phyloP scores from a whole-genome alignment of 768 basidiomycete genomes.

The Leccinum incarnatum region DNA sequence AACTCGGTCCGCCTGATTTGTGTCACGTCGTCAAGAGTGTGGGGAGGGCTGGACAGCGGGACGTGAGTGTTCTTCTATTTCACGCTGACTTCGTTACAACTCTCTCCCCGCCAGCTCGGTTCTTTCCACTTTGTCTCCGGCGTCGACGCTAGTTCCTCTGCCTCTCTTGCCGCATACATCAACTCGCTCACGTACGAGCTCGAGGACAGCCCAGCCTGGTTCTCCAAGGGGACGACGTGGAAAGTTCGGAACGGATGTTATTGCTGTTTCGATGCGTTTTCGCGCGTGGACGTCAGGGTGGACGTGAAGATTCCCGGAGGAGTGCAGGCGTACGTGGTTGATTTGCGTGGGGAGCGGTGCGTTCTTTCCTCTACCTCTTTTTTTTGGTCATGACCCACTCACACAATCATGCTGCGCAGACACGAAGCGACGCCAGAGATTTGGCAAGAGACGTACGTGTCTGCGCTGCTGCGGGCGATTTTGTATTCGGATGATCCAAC shows the following conservation, averaged over 20 bases:
- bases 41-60: constrained; percentile 78
- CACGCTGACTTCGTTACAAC: background rate
- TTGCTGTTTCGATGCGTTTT: constrained; percentile 98
- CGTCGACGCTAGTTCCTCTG: constrained; percentile 98
- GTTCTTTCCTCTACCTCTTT: constrained; percentile 24
- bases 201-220: constrained; percentile 91
- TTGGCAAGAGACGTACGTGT: constrained; percentile 98
- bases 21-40: constrained; percentile 94
- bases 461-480: constrained; percentile 86
- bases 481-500: constrained; percentile 95
- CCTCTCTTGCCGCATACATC: constrained; percentile 95
- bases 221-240: constrained; percentile 79
- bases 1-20: constrained; percentile 95
- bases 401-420: constrained; percentile 24
- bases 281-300: constrained; percentile 91
- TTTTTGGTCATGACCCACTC: background rate
- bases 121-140: constrained; percentile 98
- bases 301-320: constrained; percentile 99
- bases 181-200: constrained; percentile 97
- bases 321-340: constrained; percentile 90
- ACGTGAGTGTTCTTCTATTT: constrained; percentile 53
- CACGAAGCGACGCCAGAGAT: constrained; percentile 89
- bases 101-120: constrained; percentile 57
- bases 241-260: constrained; percentile 92
- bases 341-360: constrained; percentile 90